Percentiles rank a stretch among this genome's conserved stretches.
phyloP scores from a whole-genome alignment of 495 filamentous ascomycete genomes.

The Schizothecium vesticola region DNA sequence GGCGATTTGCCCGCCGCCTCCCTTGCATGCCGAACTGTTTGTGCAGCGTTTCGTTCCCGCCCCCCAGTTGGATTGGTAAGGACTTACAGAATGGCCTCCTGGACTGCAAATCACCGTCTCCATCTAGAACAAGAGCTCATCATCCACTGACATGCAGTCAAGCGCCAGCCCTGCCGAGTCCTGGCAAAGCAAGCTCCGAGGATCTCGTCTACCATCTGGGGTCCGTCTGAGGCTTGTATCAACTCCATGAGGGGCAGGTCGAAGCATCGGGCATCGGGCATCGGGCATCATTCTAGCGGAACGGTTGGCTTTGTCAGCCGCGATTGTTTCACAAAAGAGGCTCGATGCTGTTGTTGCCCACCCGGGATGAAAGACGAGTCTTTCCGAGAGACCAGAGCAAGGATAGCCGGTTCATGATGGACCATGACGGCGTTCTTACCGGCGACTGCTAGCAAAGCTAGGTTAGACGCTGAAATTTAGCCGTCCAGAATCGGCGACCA shows the following conservation, averaged over 20 bases:
- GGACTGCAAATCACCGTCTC: background rate
- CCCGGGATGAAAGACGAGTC: background rate
- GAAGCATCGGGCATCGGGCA: background rate
- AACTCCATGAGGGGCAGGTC: background rate
- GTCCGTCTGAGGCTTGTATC: background rate
- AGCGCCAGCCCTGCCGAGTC: no score
- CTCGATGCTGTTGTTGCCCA: background rate
- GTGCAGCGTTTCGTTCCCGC: background rate
- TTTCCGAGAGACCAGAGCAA: background rate
- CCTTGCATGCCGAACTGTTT: background rate
- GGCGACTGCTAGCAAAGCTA: background rate
- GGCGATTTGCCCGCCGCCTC: background rate
- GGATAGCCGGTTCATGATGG: no score
- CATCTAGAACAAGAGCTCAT: no score
- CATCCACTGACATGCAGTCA: no score
- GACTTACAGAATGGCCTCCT: background rate
- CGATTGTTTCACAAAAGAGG: background rate
- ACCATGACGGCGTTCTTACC: background rate
- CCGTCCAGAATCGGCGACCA: background rate
- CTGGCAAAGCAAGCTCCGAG: no score
- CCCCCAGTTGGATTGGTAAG: conserved; percentile 5
- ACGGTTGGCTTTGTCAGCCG: background rate
- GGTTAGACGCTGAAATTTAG: background rate
- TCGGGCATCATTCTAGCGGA: no score
- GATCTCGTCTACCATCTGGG: no score